phyloP scores from a whole-genome alignment of 768 basidiomycete genomes.

The Trametes gibbosa region DNA sequence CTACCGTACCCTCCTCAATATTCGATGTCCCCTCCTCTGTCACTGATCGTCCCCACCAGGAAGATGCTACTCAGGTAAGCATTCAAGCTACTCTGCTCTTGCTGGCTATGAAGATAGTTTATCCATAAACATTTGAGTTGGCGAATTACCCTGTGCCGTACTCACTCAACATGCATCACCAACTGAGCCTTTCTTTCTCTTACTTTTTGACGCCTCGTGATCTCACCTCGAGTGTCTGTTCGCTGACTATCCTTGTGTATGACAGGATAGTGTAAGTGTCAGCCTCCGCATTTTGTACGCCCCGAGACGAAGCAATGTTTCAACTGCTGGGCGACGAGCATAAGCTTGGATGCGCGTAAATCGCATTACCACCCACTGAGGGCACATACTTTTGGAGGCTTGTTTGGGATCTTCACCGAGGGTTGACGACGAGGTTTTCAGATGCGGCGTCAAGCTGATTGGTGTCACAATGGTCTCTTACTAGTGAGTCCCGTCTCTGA shows the following conservation, averaged over 20 bases:
- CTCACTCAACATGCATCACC: constrained; percentile 75
- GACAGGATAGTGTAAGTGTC: constrained; percentile 5
- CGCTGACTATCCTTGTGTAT: neutral
- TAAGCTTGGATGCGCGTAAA: constrained; percentile 35
- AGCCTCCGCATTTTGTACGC: too few relatives aligned
- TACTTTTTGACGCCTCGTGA: neutral
- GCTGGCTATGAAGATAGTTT: constrained; percentile 56
- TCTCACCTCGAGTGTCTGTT: neutral
- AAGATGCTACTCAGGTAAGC: too few relatives aligned
- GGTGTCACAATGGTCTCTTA: too few relatives aligned
- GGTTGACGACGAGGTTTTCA: neutral
- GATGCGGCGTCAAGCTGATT: neutral
- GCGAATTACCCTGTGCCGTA: constrained; percentile 69
- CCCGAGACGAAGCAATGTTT: neutral
- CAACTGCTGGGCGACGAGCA: constrained; percentile 37
- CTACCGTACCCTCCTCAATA: neutral
- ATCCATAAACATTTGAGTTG: constrained; percentile 63
- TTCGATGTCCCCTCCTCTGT: neutral
- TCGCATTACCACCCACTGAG: constrained; percentile 39
- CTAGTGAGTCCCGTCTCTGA: constrained; percentile 5
- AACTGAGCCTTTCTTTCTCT: constrained; percentile 36
- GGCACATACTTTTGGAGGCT: neutral
- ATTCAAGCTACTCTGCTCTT: constrained; percentile 26
- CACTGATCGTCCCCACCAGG: neutral
- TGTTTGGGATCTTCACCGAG: neutral